These are phyloP conservation scores for Suillus plorans DNA, from an alignment of 768 basidiomycete genomes.

Conservation along the genomic window DNA sequence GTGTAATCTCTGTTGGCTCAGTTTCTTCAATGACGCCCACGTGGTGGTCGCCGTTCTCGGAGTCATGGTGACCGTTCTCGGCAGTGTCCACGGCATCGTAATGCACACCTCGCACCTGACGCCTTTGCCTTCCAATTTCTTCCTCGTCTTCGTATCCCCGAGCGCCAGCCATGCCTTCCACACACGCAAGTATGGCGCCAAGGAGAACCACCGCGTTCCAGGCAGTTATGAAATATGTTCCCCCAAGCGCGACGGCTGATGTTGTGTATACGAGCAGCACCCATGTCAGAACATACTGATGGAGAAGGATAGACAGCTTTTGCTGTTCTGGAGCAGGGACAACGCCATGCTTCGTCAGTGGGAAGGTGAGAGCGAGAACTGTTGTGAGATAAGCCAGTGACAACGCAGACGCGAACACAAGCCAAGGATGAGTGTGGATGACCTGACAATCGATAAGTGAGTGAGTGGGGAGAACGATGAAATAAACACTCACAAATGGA, in stretches of 20 bases:
- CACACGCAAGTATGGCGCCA: constrained; percentile 37
- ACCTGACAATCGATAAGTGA: constrained; percentile 39
- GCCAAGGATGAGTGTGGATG: constrained; percentile 55
- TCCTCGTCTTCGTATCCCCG: constrained; percentile 14
- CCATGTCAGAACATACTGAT: constrained; percentile 61
- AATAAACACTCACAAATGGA: constrained; percentile 51
- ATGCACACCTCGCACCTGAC: constrained; percentile 16
- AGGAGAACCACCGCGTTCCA: constrained; percentile 51
- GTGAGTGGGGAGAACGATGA: background rate
- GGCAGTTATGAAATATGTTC: constrained; percentile 55
- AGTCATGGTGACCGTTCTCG: constrained; percentile 12
- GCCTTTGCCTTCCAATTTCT: constrained; percentile 2
- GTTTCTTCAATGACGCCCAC: constrained; percentile 33
- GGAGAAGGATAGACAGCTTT: constrained; percentile 50
- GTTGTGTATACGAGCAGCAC: constrained; percentile 53
- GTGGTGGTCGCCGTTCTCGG: constrained; percentile 12
- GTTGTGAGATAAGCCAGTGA: constrained; percentile 50
- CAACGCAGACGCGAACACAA: constrained; percentile 49
- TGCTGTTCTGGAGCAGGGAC: constrained; percentile 38
- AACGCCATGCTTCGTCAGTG: constrained; percentile 22
- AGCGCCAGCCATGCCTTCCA: constrained; percentile 34
- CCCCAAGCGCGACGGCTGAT: constrained; percentile 43
- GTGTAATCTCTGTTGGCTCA: constrained; percentile 56
- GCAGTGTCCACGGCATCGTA: constrained; percentile 28
- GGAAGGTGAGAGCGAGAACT: constrained; percentile 41